Percentiles rank a stretch among this genome's conserved stretches.
phyloP scores from a whole-genome alignment of 306 rosid species.

The Pyrus bretschneideri region DNA sequence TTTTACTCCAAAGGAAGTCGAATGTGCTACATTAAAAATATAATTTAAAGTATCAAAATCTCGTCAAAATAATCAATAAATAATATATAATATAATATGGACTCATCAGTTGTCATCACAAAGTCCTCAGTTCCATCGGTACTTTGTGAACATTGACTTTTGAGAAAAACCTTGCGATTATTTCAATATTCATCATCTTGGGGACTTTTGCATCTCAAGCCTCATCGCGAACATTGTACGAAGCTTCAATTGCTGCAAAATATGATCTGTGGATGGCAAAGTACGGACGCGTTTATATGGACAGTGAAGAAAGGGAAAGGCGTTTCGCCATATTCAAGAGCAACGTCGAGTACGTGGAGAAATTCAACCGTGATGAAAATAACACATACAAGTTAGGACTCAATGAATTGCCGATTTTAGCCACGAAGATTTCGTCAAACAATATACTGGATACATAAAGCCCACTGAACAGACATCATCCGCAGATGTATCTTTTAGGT shows the following conservation, averaged over 20 bases:
- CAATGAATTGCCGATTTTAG: slow-evolving; percentile 22
- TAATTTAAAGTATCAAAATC: no score
- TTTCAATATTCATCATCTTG: slow-evolving; percentile 1
- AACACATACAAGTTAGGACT: slow-evolving; percentile 20
- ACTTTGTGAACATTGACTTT: neutral
- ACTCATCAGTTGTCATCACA: no score
- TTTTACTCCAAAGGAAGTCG: no score
- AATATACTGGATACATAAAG: slow-evolving; percentile 2
- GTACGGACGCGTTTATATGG: slow-evolving; percentile 5
- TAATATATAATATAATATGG: no score
- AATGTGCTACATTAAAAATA: no score
- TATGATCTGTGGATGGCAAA: slow-evolving; percentile 27
- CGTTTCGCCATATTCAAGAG: slow-evolving; percentile 22
- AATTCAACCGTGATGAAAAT: slow-evolving; percentile 17
- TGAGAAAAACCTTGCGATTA: neutral
- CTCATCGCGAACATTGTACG: slow-evolving; percentile 10
- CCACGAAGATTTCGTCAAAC: slow-evolving; percentile 15
- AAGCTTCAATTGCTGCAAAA: neutral
- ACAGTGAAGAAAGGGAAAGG: slow-evolving; percentile 22
- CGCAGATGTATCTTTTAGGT: slow-evolving; percentile 9
- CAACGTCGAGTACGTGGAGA: slow-evolving; percentile 22
- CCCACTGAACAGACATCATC: neutral
- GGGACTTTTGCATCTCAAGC: slow-evolving; percentile 16
- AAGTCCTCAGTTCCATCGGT: no score
- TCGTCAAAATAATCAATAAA: no score